These are phyloP conservation scores for Stereocaulon alpinum DNA, from an alignment of 495 filamentous ascomycete species.

Conservation along the genomic window DNA sequence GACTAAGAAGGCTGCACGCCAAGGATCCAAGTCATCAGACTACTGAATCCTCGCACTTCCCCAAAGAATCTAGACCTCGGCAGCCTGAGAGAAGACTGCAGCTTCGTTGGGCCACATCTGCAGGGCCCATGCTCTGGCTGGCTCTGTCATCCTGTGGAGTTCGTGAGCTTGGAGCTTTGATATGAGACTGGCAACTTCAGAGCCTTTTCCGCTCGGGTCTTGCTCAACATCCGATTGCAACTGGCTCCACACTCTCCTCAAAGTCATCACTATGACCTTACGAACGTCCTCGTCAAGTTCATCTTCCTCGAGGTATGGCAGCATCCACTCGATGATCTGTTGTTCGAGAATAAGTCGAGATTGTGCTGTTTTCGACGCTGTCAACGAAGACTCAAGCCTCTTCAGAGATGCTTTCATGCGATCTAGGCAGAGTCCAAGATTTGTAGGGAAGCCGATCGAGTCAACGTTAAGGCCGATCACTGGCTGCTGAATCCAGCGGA, in stretches of 20 bases:
- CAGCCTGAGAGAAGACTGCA: neutral
- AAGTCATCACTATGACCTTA: slow-evolving; percentile 52
- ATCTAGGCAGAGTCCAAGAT: slow-evolving; percentile 52
- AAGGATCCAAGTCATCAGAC: slow-evolving; percentile 29
- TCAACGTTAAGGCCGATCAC: slow-evolving; percentile 52
- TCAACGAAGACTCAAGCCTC: neutral
- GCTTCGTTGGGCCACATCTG: slow-evolving; percentile 8
- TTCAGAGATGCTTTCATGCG: slow-evolving; percentile 37
- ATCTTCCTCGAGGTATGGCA: slow-evolving; percentile 41
- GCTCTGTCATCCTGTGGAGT: slow-evolving; percentile 7
- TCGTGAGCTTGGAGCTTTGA: slow-evolving; percentile 7
- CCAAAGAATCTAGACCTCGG: neutral
- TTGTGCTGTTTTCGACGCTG: slow-evolving; percentile 19
- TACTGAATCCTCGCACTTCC: slow-evolving; percentile 7
- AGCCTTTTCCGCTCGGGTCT: neutral
- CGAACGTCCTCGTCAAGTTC: slow-evolving; percentile 55
- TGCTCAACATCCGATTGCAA: slow-evolving; percentile 9
- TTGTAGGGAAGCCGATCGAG: slow-evolving; percentile 62
- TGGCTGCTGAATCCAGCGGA: slow-evolving; percentile 61
- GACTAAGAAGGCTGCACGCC: slow-evolving; percentile 67
- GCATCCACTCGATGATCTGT: slow-evolving; percentile 51
- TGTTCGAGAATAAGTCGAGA: slow-evolving; percentile 32
- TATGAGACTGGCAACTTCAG: slow-evolving; percentile 3
- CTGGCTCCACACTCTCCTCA: slow-evolving; percentile 26
- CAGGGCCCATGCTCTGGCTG: slow-evolving; percentile 6